These are phyloP conservation scores for Chaetothyriales sp. DNA, from an alignment of 2,329 filamentous ascomycete genomes.

Conservation along the genomic window DNA sequence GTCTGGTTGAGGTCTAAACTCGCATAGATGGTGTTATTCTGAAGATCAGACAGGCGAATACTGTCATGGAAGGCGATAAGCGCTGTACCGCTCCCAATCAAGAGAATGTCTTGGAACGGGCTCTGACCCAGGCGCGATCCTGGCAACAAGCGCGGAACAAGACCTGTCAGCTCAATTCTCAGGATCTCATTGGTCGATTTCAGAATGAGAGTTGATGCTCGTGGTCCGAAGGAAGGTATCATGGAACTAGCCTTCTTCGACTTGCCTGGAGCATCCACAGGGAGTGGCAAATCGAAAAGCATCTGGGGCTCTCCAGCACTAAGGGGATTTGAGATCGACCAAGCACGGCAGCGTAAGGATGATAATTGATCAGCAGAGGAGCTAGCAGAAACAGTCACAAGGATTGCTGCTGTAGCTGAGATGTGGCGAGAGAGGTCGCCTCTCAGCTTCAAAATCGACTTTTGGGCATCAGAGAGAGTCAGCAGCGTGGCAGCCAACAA, in stretches of 20 bases:
- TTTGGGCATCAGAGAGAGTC: conserved; percentile 13
- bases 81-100: conserved; percentile 16
- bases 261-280: conserved; percentile 5
- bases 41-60: conserved; percentile 32
- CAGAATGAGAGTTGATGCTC: conserved; percentile 7
- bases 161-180: conserved; percentile 27
- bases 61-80: conserved; percentile 27
- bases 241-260: conserved; percentile 11
- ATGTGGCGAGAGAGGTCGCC: conserved; percentile 19
- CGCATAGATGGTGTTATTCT: conserved; percentile 32
- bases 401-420: conserved; percentile 26
- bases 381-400: conserved; percentile 4
- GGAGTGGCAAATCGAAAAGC: conserved; percentile 24
- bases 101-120: conserved; percentile 6
- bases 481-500: conserved; percentile 13
- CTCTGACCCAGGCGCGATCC: conserved; percentile 2
- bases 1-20: conserved; percentile 23
- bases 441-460: conserved; percentile 16
- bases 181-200: conserved; percentile 16
- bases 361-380: background rate
- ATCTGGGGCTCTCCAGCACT: background rate
- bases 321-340: background rate
- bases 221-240: conserved; percentile 4
- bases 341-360: background rate
- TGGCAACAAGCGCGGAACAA: conserved; percentile 6